phyloP scores from a whole-genome alignment of 805 yeast species.

The Hanseniaspora guilliermondii region DNA sequence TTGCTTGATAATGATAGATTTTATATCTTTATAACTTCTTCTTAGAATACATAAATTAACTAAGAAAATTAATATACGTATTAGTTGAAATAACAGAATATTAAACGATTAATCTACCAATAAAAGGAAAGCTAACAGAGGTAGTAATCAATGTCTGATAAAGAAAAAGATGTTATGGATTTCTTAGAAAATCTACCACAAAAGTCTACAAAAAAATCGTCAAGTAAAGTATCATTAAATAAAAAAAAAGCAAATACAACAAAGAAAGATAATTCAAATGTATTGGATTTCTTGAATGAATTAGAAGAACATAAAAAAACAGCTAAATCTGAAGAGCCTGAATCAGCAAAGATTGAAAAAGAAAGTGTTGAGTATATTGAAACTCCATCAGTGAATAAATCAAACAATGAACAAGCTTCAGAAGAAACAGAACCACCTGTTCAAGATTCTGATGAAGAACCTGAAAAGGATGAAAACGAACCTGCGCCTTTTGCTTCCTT shows the following conservation, averaged over 20 bases:
- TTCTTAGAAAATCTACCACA: slow-evolving; percentile 73
- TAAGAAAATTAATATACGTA: too few species aligned
- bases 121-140: neutral
- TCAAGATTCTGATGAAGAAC: slow-evolving; percentile 17
- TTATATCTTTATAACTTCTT: too few species aligned
- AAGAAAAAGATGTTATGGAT: slow-evolving; percentile 63
- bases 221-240: slow-evolving; percentile 20
- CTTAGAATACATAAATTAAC: too few species aligned
- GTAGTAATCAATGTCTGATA: slow-evolving; percentile 15
- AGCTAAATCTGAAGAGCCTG: slow-evolving; percentile 22
- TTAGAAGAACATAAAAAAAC: slow-evolving; percentile 48
- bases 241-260: slow-evolving; percentile 19
- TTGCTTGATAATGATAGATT: too few species aligned
- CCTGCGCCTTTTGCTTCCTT: slow-evolving; percentile 54
- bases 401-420: slow-evolving; percentile 16
- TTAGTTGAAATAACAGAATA: too few species aligned
- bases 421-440: slow-evolving; percentile 21
- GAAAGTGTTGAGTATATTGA: slow-evolving; percentile 11
- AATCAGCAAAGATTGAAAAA: slow-evolving; percentile 13
- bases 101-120: too few species aligned
- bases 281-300: slow-evolving; percentile 45
- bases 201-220: slow-evolving; percentile 26
- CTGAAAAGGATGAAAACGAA: slow-evolving; percentile 14
- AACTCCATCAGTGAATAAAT: slow-evolving; percentile 14
- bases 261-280: slow-evolving; percentile 29